Percentiles rank a stretch among this genome's conserved stretches.
Evolutionary conservation across 2,329 filamentous ascomycete genomes (phyloP).

Genomic region (Xylariaceae sp.): DNA sequence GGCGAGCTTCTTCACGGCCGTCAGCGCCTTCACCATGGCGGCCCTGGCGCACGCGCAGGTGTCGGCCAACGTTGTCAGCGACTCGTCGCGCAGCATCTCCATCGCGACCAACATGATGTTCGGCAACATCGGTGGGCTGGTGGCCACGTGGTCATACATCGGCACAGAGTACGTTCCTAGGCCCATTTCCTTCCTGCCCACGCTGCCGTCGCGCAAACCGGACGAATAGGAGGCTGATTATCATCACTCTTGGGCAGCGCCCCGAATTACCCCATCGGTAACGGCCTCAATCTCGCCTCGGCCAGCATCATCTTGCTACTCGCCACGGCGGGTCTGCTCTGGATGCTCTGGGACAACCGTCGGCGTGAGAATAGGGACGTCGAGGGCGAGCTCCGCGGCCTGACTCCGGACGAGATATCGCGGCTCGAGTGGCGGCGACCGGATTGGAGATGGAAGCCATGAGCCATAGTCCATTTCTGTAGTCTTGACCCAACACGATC

Average conservation of each 20-base stretch:
- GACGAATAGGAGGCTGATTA: too few species aligned
- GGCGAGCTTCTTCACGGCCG: conserved; percentile 62
- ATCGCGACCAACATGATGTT: conserved; percentile 65
- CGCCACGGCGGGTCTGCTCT: conserved; percentile 40
- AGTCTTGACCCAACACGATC: not conserved
- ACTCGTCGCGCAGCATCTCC: conserved; percentile 59
- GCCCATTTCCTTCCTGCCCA: too few species aligned
- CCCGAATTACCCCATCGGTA: conserved; percentile 62
- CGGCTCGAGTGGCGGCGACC: conserved; percentile 57
- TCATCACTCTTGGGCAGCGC: conserved; percentile 53
- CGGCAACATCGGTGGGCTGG: conserved; percentile 63
- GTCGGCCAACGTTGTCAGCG: conserved; percentile 63
- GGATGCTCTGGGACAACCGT: conserved; percentile 55
- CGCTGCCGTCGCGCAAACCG: too few species aligned
- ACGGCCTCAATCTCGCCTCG: conserved; percentile 60
- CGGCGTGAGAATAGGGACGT: conserved; percentile 42
- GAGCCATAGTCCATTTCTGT: not conserved
- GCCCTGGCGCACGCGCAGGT: conserved; percentile 60
- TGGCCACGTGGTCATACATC: conserved; percentile 60
- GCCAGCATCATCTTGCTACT: conserved; percentile 43
- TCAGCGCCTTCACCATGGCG: conserved; percentile 55
- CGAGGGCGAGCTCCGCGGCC: conserved; percentile 43
- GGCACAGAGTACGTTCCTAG: too few species aligned
- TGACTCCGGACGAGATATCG: conserved; percentile 41
- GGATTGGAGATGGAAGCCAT: conserved; percentile 49